These are phyloP conservation scores for Excoecaria cochinchinensis DNA, from an alignment of 345 rosid species.

Conservation along the genomic window DNA sequence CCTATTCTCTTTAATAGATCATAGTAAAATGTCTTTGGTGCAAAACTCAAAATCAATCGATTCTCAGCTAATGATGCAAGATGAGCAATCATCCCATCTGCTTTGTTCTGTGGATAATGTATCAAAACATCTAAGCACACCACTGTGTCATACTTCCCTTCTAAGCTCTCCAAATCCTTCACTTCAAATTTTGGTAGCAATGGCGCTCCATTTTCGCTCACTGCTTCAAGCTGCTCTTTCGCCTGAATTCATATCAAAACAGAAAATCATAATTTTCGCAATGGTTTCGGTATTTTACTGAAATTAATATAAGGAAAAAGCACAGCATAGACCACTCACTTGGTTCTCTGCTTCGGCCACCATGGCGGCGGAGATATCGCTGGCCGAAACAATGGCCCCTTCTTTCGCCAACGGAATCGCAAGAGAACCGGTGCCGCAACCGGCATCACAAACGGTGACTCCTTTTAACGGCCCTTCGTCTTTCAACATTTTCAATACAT, in stretches of 20 bases:
- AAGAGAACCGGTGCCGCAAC: conserved; percentile 84
- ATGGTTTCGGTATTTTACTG: no score
- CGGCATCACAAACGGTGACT: conserved; percentile 85
- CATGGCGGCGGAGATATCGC: conserved; percentile 93
- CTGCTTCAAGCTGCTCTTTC: conserved; percentile 52
- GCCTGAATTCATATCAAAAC: conserved; percentile 38
- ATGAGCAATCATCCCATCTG: conserved; percentile 91
- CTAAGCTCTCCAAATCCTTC: conserved; percentile 75
- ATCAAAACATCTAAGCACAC: conserved; percentile 89
- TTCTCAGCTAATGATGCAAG: conserved; percentile 87
- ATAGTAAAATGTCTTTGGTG: conserved; percentile 87
- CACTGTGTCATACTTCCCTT: conserved; percentile 75
- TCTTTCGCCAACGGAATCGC: conserved; percentile 79
- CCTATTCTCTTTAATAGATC: conserved; percentile 76
- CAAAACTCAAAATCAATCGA: conserved; percentile 79
- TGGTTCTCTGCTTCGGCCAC: conserved; percentile 84
- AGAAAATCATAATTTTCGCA: no score
- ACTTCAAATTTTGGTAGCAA: conserved; percentile 76
- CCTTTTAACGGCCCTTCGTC: conserved; percentile 75
- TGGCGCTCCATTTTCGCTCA: conserved; percentile 23
- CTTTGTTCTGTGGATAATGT: conserved; percentile 92
- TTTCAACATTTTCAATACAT: conserved; percentile 59
- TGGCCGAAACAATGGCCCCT: conserved; percentile 83
- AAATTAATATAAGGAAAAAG: not conserved
- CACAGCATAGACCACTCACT: conserved; percentile 29